Base-by-base conservation (phyloP, 176 grass and related monocot genomes). In the Metroxylon sagu region DNA sequence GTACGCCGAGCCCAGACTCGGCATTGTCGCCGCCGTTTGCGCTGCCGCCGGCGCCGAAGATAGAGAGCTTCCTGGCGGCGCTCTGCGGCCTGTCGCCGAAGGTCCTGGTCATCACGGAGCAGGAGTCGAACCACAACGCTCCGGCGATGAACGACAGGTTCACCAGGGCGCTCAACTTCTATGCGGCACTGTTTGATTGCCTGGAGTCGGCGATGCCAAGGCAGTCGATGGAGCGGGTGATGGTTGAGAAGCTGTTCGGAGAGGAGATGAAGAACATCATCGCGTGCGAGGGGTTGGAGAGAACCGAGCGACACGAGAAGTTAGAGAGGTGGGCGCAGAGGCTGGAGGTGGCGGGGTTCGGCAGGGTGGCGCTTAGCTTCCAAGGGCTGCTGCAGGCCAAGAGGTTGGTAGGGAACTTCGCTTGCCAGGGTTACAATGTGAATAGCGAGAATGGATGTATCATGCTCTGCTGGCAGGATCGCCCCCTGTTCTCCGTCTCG, bases 191-290 rank as follows among this genome's bases (percentile, higher is more conserved):
- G 3, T 98, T 92, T 63, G 93, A 98, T 70, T 89, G 87, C 70
- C 84, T 98, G 2, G 93, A 98, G 74, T 67, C 76, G 62, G 79
- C 60, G 6, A 84, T 81, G 49, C 49, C 81, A 18, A 76, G 88
- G 3, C 77, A 78, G 4, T 93, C 94, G 0, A 70, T 87, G 18
- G 88, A 98, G 73, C 88, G 94, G 16, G 81, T 85, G 27, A 76
- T 79, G 26, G 79, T 93, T 1, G 94, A 98, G 88, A 77, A 85
- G 8, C 35, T 89, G 26, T 77, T 92, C 17, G 88, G 72, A 0
- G 94, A 98, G 74, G 84, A 98, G 80, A 92, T 98, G 60, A 92
- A 78, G 79, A 88, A 88, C 73, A 83, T 98, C 29, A 81, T 92
- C 0, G 81, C 85, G 0, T 89, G 84, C 76, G 94, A 98, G 48